phyloP scores from a whole-genome alignment of 2,329 filamentous ascomycete species.

The Penicillium capsulatum region DNA sequence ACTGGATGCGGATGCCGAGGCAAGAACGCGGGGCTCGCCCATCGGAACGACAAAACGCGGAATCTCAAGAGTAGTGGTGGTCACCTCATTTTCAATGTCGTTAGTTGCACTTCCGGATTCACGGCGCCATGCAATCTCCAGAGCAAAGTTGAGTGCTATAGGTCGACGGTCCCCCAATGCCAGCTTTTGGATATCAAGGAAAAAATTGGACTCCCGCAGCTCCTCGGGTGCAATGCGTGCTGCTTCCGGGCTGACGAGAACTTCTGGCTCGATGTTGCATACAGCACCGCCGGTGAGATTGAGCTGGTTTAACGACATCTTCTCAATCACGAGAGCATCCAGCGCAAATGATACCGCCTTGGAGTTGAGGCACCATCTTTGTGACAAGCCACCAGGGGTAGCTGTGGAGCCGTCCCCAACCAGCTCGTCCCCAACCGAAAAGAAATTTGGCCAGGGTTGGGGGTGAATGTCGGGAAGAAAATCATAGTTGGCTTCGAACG shows the following conservation, averaged over 20 bases:
- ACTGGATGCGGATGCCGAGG: conserved; percentile 40
- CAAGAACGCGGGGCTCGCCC: conserved; percentile 79
- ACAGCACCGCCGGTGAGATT: conserved; percentile 59
- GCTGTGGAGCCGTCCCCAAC: conserved; percentile 25
- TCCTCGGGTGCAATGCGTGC: conserved; percentile 59
- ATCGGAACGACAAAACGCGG: conserved; percentile 77
- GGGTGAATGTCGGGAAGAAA: conserved; percentile 73
- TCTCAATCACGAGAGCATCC: conserved; percentile 58
- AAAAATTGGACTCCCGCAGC: conserved; percentile 68
- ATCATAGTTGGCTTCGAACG: conserved; percentile 90
- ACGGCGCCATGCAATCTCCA: conserved; percentile 72
- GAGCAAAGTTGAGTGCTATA: conserved; percentile 67
- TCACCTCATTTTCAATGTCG: conserved; percentile 39
- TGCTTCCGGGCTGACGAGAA: conserved; percentile 26
- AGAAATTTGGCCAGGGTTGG: conserved; percentile 83
- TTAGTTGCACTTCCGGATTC: conserved; percentile 27
- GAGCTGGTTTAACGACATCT: conserved; percentile 61
- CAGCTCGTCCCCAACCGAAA: conserved; percentile 54
- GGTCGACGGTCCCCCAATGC: conserved; percentile 77
- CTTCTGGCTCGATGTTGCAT: conserved; percentile 47
- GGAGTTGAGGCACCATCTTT: conserved; percentile 75
- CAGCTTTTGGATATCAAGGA: conserved; percentile 68
- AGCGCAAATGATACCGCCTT: conserved; percentile 70
- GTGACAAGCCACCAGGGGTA: conserved; percentile 61
- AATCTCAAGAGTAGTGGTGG: conserved; percentile 67